Conservation (phyloP, 208 protist genomes). For the Acanthamoeba polyphaga region DNA sequence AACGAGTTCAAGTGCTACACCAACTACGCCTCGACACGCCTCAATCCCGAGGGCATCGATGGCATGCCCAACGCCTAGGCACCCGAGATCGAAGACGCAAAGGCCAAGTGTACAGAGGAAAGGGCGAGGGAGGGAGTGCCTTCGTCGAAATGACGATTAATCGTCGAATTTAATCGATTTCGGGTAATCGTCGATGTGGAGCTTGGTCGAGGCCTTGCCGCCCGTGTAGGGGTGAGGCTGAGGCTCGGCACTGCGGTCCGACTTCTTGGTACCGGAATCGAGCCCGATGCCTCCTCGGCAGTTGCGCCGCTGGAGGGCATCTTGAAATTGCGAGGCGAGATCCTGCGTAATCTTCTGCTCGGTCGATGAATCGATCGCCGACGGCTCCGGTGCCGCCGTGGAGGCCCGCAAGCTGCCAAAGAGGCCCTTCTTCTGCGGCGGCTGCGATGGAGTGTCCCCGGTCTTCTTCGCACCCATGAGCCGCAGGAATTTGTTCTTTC, state of each 20-base stretch:
- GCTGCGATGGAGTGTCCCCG: neutral
- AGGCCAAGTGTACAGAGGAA: too few relatives aligned
- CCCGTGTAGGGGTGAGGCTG: neutral
- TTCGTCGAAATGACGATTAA: neutral
- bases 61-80: too few relatives aligned
- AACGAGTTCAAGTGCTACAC: slow-evolving; percentile 12
- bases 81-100: too few relatives aligned
- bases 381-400: neutral
- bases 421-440: slow-evolving; percentile 7
- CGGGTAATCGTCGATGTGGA: neutral
- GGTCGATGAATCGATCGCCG: neutral
- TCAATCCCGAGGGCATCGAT: neutral
- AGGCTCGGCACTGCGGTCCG: neutral
- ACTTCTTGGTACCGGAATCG: neutral
- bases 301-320: neutral
- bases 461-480: slow-evolving; percentile 42
- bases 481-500: slow-evolving; percentile 43
- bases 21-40: neutral
- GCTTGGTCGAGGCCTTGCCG: neutral
- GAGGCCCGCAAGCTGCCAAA: slow-evolving; percentile 12
- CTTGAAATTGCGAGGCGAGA: neutral
- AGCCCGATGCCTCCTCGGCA: neutral
- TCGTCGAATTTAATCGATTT: slow-evolving; percentile 52
- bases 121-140: too few relatives aligned
- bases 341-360: neutral